Evolutionary conservation across 129 eudicot genomes (phyloP).

Genomic region (Daucus carota): DH1_v3.0 NC_030382.2:36063501-36064000

Average conservation of each 20-base stretch:
- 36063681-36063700: slow-evolving; percentile 55
- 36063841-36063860: slow-evolving; percentile 25
- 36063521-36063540: slow-evolving; percentile 55
- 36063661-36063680: slow-evolving; percentile 46
- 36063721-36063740: slow-evolving; percentile 44
- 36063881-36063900: slow-evolving; percentile 30
- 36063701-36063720: slow-evolving; percentile 57
- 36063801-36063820: slow-evolving; percentile 18
- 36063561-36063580: slow-evolving; percentile 82
- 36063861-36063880: slow-evolving; percentile 17
- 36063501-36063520: slow-evolving; percentile 28
- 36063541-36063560: slow-evolving; percentile 68
- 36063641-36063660: slow-evolving; percentile 61
- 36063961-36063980: slow-evolving; percentile 44
- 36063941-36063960: slow-evolving; percentile 34
- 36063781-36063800: slow-evolving; percentile 29
- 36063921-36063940: slow-evolving; percentile 37
- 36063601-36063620: slow-evolving; percentile 50
- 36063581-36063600: slow-evolving; percentile 89
- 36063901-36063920: slow-evolving; percentile 30
- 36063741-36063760: slow-evolving; percentile 27
- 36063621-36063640: slow-evolving; percentile 44
- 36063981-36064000: slow-evolving; percentile 44
- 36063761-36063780: slow-evolving; percentile 43
- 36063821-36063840: slow-evolving; percentile 22